phyloP scores from a whole-genome alignment of 2,329 filamentous ascomycete species.

The Verticillium alfalfae region DNA sequence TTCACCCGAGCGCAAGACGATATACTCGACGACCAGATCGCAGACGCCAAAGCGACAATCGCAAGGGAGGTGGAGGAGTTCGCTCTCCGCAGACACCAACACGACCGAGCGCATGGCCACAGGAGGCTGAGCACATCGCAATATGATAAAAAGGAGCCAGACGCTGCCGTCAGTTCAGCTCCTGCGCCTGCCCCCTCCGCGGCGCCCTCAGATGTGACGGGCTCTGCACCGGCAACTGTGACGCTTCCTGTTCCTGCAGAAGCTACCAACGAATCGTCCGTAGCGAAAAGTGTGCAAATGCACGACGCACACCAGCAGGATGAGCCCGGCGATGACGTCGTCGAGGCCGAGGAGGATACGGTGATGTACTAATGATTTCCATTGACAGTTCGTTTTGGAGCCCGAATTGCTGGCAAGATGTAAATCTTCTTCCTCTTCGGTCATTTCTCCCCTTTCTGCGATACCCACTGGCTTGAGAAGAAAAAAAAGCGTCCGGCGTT shows the following conservation, averaged over 20 bases:
- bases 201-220: not conserved
- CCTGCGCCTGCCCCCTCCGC: slow-evolving; percentile 17
- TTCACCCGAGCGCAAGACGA: slow-evolving; percentile 64
- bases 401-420: not conserved
- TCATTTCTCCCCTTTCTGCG: not conserved
- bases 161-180: slow-evolving; percentile 18
- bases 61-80: slow-evolving; percentile 62
- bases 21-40: slow-evolving; percentile 64
- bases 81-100: slow-evolving; percentile 38
- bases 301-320: slow-evolving; percentile 52
- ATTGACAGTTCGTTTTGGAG: not conserved
- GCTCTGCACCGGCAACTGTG: slow-evolving; percentile 24
- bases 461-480: not conserved
- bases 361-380: slow-evolving; percentile 70
- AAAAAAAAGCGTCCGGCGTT: not conserved
- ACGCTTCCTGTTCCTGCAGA: slow-evolving; percentile 24
- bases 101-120: slow-evolving; percentile 19
- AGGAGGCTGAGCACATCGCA: slow-evolving; percentile 8
- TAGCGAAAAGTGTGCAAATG: slow-evolving; percentile 23
- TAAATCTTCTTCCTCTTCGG: not conserved
- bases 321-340: slow-evolving; percentile 69
- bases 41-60: slow-evolving; percentile 58
- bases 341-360: slow-evolving; percentile 83
- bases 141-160: slow-evolving; percentile 25
- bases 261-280: slow-evolving; percentile 27